phyloP scores from a whole-genome alignment of 2,329 filamentous ascomycete species.

The Thielaviopsis ethacetica region DNA sequence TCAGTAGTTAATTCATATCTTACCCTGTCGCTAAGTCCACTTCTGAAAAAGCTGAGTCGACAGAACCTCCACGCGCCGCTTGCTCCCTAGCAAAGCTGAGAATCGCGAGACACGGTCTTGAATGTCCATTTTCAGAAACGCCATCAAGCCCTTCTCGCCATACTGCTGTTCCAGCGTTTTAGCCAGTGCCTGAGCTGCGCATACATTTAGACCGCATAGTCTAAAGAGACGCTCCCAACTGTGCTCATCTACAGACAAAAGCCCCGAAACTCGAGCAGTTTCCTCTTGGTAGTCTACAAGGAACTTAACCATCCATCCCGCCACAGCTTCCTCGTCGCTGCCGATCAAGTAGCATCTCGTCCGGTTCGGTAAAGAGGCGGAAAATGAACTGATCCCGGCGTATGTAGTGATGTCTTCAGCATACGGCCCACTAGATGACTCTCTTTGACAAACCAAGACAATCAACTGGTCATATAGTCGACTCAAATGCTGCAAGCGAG shows the following conservation, averaged over 20 bases:
- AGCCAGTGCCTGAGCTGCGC: conserved; percentile 21
- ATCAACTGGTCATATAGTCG: conserved; percentile 38
- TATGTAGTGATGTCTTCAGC: neutral
- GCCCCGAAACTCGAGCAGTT: conserved; percentile 17
- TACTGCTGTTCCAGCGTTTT: conserved; percentile 16
- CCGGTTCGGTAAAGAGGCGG: conserved; percentile 21
- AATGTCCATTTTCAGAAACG: conserved; percentile 19
- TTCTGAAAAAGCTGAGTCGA: neutral
- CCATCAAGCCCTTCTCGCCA: conserved; percentile 17
- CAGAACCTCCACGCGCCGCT: neutral
- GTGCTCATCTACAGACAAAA: conserved; percentile 24
- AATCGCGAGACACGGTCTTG: conserved; percentile 16
- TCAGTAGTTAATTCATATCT: neutral
- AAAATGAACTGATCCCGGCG: neutral
- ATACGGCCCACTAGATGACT: neutral
- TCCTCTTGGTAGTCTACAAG: conserved; percentile 29
- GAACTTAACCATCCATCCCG: conserved; percentile 36
- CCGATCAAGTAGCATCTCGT: conserved; percentile 30
- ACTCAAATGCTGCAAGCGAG: conserved; percentile 30
- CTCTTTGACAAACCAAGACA: neutral
- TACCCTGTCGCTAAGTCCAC: neutral
- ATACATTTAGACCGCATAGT: conserved; percentile 21
- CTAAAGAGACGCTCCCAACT: conserved; percentile 24
- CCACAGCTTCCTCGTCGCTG: conserved; percentile 32
- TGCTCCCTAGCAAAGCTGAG: conserved; percentile 16